Conservation (phyloP, 208 protist species). For the Porcisia hertigi region DNA sequence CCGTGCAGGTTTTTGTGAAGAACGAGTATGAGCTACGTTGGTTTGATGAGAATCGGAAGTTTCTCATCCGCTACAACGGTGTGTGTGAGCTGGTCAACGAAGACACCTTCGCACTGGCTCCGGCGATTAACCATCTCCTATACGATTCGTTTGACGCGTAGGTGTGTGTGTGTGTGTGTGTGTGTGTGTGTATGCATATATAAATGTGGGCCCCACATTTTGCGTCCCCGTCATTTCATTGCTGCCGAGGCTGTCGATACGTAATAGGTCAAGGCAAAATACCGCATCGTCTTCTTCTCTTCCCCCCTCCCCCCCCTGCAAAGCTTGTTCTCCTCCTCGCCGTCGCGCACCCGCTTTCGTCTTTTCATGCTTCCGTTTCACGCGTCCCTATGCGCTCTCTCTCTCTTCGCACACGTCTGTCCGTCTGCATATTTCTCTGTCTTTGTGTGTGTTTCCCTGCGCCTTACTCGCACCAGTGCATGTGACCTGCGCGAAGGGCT, state of each 20-base stretch:
- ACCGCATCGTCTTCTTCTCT: not conserved
- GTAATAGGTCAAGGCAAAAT: not conserved
- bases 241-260: not conserved
- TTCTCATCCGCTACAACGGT: constrained; percentile 81
- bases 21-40: constrained; percentile 86
- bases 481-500: not conserved
- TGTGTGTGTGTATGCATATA: too few species aligned
- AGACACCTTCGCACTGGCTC: constrained; percentile 51
- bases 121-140: constrained; percentile 67
- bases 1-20: constrained; percentile 81
- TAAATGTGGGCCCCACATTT: not conserved
- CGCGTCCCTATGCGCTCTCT: not conserved
- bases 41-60: constrained; percentile 83
- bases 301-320: too few species aligned
- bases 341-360: constrained; percentile 9
- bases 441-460: not conserved
- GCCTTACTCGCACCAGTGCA: not conserved
- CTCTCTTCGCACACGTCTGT: not conserved
- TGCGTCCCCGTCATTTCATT: not conserved
- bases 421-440: not conserved
- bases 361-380: constrained; percentile 7
- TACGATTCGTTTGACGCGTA: constrained; percentile 55
- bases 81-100: constrained; percentile 87
- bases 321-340: not conserved
- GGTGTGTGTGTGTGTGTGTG: not conserved